Conservation (phyloP, 805 yeast species). For the Debaryomyces hansenii region DNA sequence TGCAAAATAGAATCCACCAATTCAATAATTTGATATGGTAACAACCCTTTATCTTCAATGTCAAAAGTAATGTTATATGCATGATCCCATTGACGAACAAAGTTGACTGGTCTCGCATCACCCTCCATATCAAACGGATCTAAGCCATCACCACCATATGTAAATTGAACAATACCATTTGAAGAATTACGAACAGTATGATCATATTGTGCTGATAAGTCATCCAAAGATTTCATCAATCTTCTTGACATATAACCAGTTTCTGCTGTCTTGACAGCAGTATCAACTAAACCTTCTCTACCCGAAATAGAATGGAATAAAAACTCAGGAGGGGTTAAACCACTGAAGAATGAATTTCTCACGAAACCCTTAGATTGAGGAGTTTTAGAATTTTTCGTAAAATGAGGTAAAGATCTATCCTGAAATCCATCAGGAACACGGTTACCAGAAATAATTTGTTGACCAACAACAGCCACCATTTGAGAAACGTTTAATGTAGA, state of each 20-base stretch:
- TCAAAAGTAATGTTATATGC: constrained; percentile 71
- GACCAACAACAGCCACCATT: constrained; percentile 99
- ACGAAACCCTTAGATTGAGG: constrained; percentile 98
- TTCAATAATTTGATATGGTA: constrained; percentile 68
- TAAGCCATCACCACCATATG: constrained; percentile 97
- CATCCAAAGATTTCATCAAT: constrained; percentile 96
- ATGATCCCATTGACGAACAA: constrained; percentile 93
- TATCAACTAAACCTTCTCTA: constrained; percentile 99
- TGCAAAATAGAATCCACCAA: constrained; percentile 54
- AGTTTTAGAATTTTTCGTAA: constrained; percentile 91
- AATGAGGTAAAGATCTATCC: constrained; percentile 96
- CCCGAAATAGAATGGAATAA: constrained; percentile 99
- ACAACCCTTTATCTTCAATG: constrained; percentile 51
- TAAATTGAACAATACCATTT: constrained; percentile 95
- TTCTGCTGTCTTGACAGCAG: constrained; percentile 99
- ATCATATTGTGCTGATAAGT: constrained; percentile 90
- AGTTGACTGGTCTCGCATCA: constrained; percentile 94
- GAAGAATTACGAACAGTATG: constrained; percentile 92
- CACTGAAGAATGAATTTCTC: constrained; percentile 95
- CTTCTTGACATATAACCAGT: constrained; percentile 99
- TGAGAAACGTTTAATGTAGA: constrained; percentile 97
- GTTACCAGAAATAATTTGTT: constrained; percentile 96
- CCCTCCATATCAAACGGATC: constrained; percentile 99
- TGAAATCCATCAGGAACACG: constrained; percentile 99
- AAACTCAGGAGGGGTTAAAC: constrained; percentile 97